phyloP scores from a whole-genome alignment of 768 basidiomycete species.

The Phaeotremella skinneri region DNA sequence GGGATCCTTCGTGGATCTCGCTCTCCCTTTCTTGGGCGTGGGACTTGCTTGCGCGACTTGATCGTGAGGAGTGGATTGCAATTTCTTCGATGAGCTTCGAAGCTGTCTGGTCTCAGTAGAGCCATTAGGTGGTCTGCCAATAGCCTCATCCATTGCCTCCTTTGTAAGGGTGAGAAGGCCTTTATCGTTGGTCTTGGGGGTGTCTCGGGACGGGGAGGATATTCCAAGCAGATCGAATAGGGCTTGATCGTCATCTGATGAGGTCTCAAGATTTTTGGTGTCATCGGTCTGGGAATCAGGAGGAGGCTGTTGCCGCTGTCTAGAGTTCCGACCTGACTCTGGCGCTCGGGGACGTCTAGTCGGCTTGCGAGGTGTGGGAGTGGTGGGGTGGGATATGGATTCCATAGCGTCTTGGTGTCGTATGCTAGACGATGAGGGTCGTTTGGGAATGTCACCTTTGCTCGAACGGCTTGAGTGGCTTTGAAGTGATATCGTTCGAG shows the following conservation, averaged over 20 bases:
- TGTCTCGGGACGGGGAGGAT: neutral
- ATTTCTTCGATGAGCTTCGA: too few relatives aligned
- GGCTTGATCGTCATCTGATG: conserved; percentile 5
- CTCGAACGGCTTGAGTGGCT: neutral
- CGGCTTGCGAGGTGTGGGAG: neutral
- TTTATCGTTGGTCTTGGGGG: neutral
- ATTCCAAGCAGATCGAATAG: conserved; percentile 11
- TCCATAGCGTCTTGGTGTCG: neutral
- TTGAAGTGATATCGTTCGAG: neutral
- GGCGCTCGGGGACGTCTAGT: neutral
- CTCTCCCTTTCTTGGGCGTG: too few relatives aligned
- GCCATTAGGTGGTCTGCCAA: too few relatives aligned
- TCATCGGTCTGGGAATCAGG: neutral
- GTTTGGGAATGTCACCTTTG: neutral
- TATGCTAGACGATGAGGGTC: neutral
- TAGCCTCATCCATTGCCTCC: conserved; percentile 2
- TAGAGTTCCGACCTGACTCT: neutral
- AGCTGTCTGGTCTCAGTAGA: too few relatives aligned
- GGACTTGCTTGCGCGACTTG: too few relatives aligned
- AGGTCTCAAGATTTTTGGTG: neutral
- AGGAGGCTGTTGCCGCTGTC: neutral
- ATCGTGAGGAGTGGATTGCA: too few relatives aligned
- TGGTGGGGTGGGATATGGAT: neutral
- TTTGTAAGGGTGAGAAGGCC: neutral
- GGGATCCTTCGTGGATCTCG: too few relatives aligned